Percentiles rank a stretch among this genome's conserved stretches.
These are phyloP conservation scores for Comarum palustre DNA, from an alignment of 306 rosid genomes.

Conservation along the genomic window DNA sequence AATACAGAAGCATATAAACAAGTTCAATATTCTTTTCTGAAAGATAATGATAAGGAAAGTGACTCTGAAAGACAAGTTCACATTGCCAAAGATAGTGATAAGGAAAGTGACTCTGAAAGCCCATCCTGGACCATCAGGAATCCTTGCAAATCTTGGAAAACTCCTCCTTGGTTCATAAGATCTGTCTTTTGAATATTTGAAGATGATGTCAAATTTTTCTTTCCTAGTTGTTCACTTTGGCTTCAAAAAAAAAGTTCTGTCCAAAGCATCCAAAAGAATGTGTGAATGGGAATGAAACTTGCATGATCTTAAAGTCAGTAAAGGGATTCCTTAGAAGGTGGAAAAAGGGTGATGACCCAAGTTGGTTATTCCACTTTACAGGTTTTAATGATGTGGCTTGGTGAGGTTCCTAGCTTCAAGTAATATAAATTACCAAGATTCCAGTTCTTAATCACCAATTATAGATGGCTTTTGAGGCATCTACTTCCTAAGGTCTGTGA, in stretches of 20 bases:
- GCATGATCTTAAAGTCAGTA: constrained; percentile 27
- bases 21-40: constrained; percentile 43
- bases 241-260: constrained; percentile 6
- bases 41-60: constrained; percentile 13
- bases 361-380: constrained; percentile 35
- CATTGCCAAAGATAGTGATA: constrained; percentile 22
- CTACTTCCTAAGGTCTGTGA: not conserved
- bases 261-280: constrained; percentile 40
- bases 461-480: constrained; percentile 7
- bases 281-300: constrained; percentile 42
- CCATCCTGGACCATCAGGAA: constrained; percentile 27
- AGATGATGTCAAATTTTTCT: constrained; percentile 6
- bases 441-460: constrained; percentile 14
- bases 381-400: constrained; percentile 35
- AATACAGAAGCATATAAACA: constrained; percentile 9
- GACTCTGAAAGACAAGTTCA: constrained; percentile 31
- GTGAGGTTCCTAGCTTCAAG: constrained; percentile 23
- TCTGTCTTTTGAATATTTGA: constrained; percentile 1
- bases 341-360: constrained; percentile 31
- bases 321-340: constrained; percentile 33
- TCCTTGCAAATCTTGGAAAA: constrained; percentile 12
- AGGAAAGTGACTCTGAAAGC: constrained; percentile 20
- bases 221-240: constrained; percentile 27
- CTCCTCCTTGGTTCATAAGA: not conserved
- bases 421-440: constrained; percentile 33